Base-by-base conservation (phyloP, 805 yeast species). In the Tetrapisispora iriomotensis region DNA sequence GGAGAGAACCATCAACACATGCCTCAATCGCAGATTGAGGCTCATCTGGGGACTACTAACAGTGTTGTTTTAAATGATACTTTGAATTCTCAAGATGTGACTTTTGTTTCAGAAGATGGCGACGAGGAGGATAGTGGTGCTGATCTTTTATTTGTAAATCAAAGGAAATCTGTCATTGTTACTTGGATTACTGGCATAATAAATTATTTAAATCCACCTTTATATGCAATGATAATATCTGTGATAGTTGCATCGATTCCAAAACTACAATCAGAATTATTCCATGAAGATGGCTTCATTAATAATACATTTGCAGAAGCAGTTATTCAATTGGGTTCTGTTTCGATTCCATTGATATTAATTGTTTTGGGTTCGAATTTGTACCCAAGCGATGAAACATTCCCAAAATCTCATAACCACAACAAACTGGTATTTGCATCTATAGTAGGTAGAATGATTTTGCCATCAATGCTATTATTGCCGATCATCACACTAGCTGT, bases 291-390 rank as follows among this genome's bases (percentile, higher is more conserved):
- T 39, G 79, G 86, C 0, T 82, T 82, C 49, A 51, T 79, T 21
- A 76, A 75, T 46, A 77, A 77, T 47, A 82, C 92, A 0, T 46
- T 82, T 25, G 69, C 86, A 0, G 68, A 68, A 32, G 72, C 90
- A 0, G 71, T 82, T 31, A 68, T 61, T 14, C 82, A 79, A 55
- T 56, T 82, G 45, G 90, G 90, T 5, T 67, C 77, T 1, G 86
- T 82, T 9, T 81, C 90, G 2, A 79, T 82, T 48, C 94, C 94
- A 7, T 64, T 82, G 51, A 81, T 82, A 45, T 66, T 82, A 50
- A 74, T 82, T 40, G 86, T 82, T 12, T 64, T 82, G 47, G 94
- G 94, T 13, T 76, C 88, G n/a, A 82, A 82, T 52, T 65, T 82
- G 42, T 75, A 75, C 39, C 90, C 92, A 12, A 70, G 81, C 0